Conservation (phyloP, 225 moss, liverwort and hornwort genomes). For the Marchantia polymorpha region DNA sequence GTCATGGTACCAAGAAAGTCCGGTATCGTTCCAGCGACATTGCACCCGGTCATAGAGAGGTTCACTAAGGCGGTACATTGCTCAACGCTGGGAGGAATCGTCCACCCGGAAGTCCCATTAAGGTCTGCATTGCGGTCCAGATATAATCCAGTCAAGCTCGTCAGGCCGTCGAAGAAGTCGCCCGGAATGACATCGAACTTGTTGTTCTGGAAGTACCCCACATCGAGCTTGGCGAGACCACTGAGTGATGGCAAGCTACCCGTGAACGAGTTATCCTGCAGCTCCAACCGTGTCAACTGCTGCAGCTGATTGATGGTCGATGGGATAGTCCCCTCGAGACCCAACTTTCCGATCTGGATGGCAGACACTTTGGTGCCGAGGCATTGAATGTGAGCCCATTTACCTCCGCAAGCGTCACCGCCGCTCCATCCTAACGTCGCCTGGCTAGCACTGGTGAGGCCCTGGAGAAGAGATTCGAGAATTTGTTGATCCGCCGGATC, state of each 20-base stretch:
- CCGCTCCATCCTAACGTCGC: conserved; percentile 53
- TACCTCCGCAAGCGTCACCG: conserved; percentile 47
- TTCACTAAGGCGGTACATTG: conserved; percentile 48
- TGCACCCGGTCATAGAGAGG: conserved; percentile 51
- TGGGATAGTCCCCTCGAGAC: conserved; percentile 63
- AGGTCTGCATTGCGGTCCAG: conserved; percentile 52
- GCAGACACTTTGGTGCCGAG: conserved; percentile 41
- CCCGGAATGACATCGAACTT: conserved; percentile 65
- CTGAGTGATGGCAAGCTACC: conserved; percentile 67
- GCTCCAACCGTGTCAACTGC: conserved; percentile 55
- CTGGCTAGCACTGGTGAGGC: conserved; percentile 25
- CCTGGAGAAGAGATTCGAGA: conserved; percentile 20
- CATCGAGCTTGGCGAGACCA: conserved; percentile 56
- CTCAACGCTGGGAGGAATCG: conserved; percentile 53
- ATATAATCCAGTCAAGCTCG: conserved; percentile 44
- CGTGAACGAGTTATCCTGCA: conserved; percentile 56
- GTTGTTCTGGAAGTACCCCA: conserved; percentile 51
- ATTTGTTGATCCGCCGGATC: conserved; percentile 26
- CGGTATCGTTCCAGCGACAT: conserved; percentile 58
- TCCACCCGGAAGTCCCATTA: conserved; percentile 70
- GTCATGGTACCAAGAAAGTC: conserved; percentile 63
- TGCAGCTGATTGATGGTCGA: conserved; percentile 56
- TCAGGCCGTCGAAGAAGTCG: conserved; percentile 65
- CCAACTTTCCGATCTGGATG: conserved; percentile 48
- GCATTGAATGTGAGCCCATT: conserved; percentile 59